Evolutionary conservation across 2,329 filamentous ascomycete species (phyloP).

Genomic region (Xylaria sp.): DNA sequence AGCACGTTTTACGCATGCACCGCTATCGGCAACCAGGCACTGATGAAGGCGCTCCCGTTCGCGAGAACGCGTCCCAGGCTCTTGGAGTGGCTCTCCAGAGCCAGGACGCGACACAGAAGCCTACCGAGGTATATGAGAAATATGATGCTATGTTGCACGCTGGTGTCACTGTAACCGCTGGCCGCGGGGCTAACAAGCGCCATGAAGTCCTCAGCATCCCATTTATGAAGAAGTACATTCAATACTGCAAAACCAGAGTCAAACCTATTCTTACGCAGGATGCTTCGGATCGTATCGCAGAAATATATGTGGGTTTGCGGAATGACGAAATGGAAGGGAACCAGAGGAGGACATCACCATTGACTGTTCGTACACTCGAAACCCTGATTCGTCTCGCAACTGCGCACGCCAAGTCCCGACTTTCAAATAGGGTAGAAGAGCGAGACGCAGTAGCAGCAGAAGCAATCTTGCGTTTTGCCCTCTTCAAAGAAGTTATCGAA

Average conservation of each 20-base stretch:
- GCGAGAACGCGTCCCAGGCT: constrained; percentile 85
- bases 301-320: constrained; percentile 89
- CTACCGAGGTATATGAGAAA: constrained; percentile 94
- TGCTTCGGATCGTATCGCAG: constrained; percentile 89
- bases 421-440: constrained; percentile 90
- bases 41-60: constrained; percentile 93
- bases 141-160: constrained; percentile 96
- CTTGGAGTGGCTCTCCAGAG: constrained; percentile 88
- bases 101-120: constrained; percentile 75
- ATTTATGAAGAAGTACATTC: constrained; percentile 99
- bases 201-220: constrained; percentile 93
- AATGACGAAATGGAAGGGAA: constrained; percentile 98
- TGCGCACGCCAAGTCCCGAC: constrained; percentile 90
- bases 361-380: constrained; percentile 96
- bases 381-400: constrained; percentile 98
- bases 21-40: constrained; percentile 91
- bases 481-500: constrained; percentile 94
- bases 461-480: constrained; percentile 87
- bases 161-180: constrained; percentile 81
- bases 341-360: constrained; percentile 89
- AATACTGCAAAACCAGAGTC: constrained; percentile 93
- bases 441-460: constrained; percentile 90
- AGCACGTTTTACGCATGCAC: constrained; percentile 98
- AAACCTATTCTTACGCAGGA: constrained; percentile 92
- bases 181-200: constrained; percentile 78